Evolutionary conservation across 225 moss, liverwort and hornwort species (phyloP).

Genomic region (Pseudisothecium myosuroides): DNA sequence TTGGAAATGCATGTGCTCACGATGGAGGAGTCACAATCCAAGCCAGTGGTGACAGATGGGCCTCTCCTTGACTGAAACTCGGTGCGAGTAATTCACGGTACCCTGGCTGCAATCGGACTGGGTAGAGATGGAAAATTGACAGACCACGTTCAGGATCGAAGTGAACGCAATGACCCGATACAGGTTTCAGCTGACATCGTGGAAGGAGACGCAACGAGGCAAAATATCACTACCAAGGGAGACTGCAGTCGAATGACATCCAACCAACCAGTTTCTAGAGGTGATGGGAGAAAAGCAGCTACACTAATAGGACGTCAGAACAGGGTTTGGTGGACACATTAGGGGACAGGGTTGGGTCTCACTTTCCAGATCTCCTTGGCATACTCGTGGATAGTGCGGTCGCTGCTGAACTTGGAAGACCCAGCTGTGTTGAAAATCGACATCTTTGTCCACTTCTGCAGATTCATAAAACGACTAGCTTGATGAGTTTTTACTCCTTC

Average conservation of each 20-base stretch:
- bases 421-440: conserved; percentile 82
- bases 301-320: background rate
- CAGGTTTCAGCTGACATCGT: background rate
- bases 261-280: background rate
- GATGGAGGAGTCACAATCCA: background rate
- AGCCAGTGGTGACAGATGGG: background rate
- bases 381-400: conserved; percentile 90
- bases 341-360: conserved; percentile 43
- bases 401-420: conserved; percentile 75
- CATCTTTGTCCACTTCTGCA: conserved; percentile 88
- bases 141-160: background rate
- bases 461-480: background rate
- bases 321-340: background rate
- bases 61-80: background rate
- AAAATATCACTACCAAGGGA: background rate
- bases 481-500: background rate
- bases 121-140: background rate
- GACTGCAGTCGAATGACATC: background rate
- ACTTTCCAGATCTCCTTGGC: conserved; percentile 84
- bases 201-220: background rate
- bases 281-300: background rate
- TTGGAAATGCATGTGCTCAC: background rate
- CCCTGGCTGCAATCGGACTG: background rate
- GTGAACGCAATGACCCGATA: background rate
- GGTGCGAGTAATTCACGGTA: background rate